Percentiles rank a stretch among this genome's conserved stretches.
Conservation (phyloP, 805 yeast genomes). For the Tetrapisispora fleetii region DNA sequence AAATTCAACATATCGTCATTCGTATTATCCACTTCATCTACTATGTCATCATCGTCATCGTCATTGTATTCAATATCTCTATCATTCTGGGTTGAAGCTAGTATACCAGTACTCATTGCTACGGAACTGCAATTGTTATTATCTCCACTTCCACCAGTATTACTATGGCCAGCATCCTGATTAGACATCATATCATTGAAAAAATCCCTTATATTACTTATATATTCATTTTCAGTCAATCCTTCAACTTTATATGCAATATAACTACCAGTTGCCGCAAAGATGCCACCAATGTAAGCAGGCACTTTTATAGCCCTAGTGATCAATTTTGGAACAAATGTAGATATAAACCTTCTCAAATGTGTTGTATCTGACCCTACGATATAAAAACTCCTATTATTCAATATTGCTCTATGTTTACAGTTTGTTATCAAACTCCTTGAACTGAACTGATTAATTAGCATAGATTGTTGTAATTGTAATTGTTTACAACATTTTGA, state of each 20-base stretch:
- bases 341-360: constrained; percentile 19
- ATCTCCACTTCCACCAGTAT: constrained; percentile 51
- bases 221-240: constrained; percentile 47
- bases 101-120: constrained; percentile 25
- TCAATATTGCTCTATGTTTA: background rate
- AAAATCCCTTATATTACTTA: constrained; percentile 52
- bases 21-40: constrained; percentile 46
- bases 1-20: constrained; percentile 77
- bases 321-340: constrained; percentile 42
- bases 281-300: constrained; percentile 77
- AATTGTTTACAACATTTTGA: background rate
- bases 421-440: background rate
- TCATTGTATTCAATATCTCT: constrained; percentile 23
- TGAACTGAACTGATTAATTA: background rate
- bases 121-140: constrained; percentile 22
- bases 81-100: constrained; percentile 31
- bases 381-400: background rate
- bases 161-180: constrained; percentile 33
- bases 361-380: background rate
- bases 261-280: constrained; percentile 92
- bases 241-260: constrained; percentile 83
- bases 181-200: constrained; percentile 33
- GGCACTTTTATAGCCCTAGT: constrained; percentile 54
- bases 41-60: constrained; percentile 39
- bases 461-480: background rate